These are phyloP conservation scores for Elaeis oleifera DNA, from an alignment of 202 grass and related monocot species.

Conservation along the genomic window DNA sequence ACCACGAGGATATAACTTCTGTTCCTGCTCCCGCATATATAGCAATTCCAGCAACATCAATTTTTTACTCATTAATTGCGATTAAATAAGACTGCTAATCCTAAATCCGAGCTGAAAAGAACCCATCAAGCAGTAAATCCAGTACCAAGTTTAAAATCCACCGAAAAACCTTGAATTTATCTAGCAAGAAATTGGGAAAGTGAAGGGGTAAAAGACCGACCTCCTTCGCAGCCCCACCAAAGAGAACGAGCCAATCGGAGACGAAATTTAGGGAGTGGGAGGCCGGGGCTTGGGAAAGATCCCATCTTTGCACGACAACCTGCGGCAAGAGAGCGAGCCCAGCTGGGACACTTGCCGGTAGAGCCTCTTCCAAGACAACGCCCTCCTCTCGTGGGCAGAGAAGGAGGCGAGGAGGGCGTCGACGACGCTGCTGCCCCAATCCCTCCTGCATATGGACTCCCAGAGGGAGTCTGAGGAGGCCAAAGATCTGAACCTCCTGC, in stretches of 20 bases:
- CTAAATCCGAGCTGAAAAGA: no score
- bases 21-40: no score
- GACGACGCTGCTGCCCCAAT: constrained; percentile 41
- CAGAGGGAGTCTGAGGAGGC: constrained; percentile 65
- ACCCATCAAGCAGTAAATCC: no score
- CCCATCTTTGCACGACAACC: constrained; percentile 35
- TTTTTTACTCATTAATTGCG: no score
- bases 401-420: constrained; percentile 30
- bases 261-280: constrained; percentile 89
- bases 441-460: constrained; percentile 75
- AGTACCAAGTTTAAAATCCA: not conserved
- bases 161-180: not conserved
- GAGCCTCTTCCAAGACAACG: constrained; percentile 46
- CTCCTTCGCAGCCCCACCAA: constrained; percentile 96
- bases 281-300: constrained; percentile 55
- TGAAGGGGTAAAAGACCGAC: constrained; percentile 24
- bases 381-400: constrained; percentile 20
- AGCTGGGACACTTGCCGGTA: constrained; percentile 56
- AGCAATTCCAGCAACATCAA: no score
- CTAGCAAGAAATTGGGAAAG: not conserved
- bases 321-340: constrained; percentile 38
- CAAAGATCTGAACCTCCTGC: constrained; percentile 51
- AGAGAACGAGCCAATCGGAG: constrained; percentile 80
- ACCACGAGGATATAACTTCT: no score
- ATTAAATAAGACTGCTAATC: no score